Base-by-base conservation (phyloP, 2,329 filamentous ascomycete genomes). In the Colletotrichum gigasporum region DNA sequence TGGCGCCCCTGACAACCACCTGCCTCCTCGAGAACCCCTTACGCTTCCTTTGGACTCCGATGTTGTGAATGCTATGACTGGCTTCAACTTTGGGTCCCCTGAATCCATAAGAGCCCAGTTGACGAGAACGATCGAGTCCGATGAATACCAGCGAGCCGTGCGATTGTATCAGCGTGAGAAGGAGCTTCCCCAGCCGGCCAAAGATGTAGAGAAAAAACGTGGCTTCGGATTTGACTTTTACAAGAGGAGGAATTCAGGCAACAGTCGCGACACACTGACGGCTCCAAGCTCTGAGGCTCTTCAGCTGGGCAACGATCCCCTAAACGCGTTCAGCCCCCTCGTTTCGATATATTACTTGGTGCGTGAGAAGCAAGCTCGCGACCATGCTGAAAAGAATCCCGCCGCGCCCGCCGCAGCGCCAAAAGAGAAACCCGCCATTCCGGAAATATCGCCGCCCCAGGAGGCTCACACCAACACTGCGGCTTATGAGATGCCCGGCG, bases 281-380 rank as follows among this genome's bases (percentile, higher is more conserved):
- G 90, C 90, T 1, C 90, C 92, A n/a, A 98, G 95, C 53, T 87
- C 89, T 1, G 96, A 99, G 75, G 92, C 91, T 4, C 83, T 98
- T 16, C 89, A 93, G 68, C 80, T 95, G 32, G 94, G 94, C 10
- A 87, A 87, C 60, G 96, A 99, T 72, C 94, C 96, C 1, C 81
- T 97, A 62, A 98, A 98, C 75, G 96, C 96, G 4, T 99, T 92
- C 75, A 95, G 92, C 71, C 96, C 96, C 7, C 82, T 98, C 12
- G 84, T 98, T 7, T 98, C 96, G 1, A 90, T 99, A 12, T 99
- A 99, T 77, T 97, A 97, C 72, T 86, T 99, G 3, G 96, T 97
- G n/a, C 90, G 89, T 69, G 96, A 99, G 80, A 98, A 98, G 79
- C 88, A 93, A 68, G 93, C 96, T 51, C 89, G 93, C 34, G 94